These are phyloP conservation scores for Halophytophthora polymorphica DNA, from an alignment of 352 stramenopile species.

Conservation along the genomic window DNA sequence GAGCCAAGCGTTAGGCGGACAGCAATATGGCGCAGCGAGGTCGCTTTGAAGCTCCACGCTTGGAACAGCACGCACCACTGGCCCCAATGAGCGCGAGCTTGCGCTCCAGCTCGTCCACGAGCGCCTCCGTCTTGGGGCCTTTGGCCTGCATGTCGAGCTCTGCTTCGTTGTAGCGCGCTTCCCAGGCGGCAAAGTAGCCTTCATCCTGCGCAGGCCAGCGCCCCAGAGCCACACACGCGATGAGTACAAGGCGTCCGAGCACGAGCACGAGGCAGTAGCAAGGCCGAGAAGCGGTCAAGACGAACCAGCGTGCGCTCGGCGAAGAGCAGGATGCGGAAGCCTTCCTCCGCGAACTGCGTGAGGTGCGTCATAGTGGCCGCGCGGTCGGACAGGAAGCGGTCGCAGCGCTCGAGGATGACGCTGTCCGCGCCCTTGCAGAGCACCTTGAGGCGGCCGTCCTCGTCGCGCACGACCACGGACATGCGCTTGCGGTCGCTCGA, in stretches of 20 bases:
- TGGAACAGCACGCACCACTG: constrained; percentile 52
- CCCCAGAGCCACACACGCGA: background rate
- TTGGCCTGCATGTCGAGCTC: constrained; percentile 70
- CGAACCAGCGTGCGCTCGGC: constrained; percentile 69
- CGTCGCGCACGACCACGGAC: constrained; percentile 72
- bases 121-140: constrained; percentile 48
- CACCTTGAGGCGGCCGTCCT: constrained; percentile 50
- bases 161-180: constrained; percentile 59
- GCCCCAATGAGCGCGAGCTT: constrained; percentile 84
- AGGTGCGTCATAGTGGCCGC: constrained; percentile 69
- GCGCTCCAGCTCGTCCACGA: constrained; percentile 80
- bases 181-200: constrained; percentile 67
- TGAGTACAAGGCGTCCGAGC: background rate
- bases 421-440: constrained; percentile 83
- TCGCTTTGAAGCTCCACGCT: too few relatives aligned
- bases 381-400: constrained; percentile 53
- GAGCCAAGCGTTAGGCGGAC: too few relatives aligned
- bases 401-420: constrained; percentile 70
- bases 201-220: constrained; percentile 33
- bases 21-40: too few relatives aligned
- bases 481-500: constrained; percentile 81
- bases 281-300: too few relatives aligned
- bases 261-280: background rate
- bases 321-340: constrained; percentile 85
- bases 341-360: constrained; percentile 78